Conservation (phyloP, 352 stramenopile species). For the Phytophthora brassicae region DNA sequence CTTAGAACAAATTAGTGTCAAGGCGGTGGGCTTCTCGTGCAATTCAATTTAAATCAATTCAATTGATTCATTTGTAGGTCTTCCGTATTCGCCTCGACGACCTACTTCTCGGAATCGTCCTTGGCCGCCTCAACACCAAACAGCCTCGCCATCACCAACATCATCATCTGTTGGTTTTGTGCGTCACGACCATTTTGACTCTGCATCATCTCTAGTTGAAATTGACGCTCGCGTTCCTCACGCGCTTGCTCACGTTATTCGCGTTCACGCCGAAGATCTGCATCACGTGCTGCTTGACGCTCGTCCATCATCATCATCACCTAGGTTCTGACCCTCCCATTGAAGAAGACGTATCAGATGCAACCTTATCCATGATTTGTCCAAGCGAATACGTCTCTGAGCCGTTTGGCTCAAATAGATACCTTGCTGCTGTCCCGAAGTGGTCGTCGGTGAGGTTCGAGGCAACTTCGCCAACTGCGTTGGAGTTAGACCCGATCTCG, state of each 20-base stretch:
- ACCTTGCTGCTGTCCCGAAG: neutral
- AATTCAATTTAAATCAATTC: too few species aligned
- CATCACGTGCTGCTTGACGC: slow-evolving; percentile 5
- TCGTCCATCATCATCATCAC: slow-evolving; percentile 12
- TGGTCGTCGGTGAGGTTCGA: neutral
- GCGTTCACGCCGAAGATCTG: neutral
- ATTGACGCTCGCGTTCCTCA: neutral
- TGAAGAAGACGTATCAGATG: neutral
- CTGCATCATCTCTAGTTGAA: neutral
- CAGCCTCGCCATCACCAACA: slow-evolving; percentile 6
- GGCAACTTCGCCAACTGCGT: neutral
- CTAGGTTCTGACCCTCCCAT: neutral
- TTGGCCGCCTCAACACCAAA: neutral
- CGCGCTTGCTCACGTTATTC: slow-evolving; percentile 1
- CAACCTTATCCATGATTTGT: neutral
- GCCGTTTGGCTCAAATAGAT: neutral
- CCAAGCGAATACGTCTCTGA: neutral
- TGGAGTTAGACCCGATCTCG: neutral
- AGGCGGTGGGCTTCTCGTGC: too few species aligned
- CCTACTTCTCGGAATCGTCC: neutral
- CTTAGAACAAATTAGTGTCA: too few species aligned
- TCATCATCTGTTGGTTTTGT: slow-evolving; percentile 10
- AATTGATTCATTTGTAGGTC: too few species aligned
- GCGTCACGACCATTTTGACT: slow-evolving; percentile 3
- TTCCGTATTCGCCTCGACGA: neutral